Base-by-base conservation (phyloP, 345 rosid genomes). In the Gynandropsis gynandra region DNA sequence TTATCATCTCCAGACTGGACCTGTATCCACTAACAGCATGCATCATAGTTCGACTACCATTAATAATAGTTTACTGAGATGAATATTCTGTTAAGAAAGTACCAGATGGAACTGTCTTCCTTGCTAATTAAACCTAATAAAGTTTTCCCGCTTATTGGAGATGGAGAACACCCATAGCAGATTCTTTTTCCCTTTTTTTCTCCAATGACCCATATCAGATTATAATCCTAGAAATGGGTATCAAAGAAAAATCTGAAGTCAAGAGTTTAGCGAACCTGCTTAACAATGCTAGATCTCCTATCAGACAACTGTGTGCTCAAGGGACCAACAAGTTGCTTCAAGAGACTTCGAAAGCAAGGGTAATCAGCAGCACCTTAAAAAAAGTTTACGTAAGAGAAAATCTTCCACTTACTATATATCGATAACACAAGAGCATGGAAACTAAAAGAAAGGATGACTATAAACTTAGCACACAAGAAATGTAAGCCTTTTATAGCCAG, bases 241-340 rank as follows among this genome's bases (percentile, higher is more conserved):
- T 24, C 29, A 24, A 24, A 24, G 29, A 5, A 33, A 17, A 32
- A 33, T 53, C 41, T 42, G n/a, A 66, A 40, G 24, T 24, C 4
- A 15, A 33, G 7, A 47, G 4, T 34, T 31, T 52, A 48, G 32
- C 65, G 11, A 31, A 92, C 98, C 96, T 92, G 98, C 76, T 92
- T 92, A 47, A 92, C 98, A 50, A 92, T 78, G 74, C 71, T 92
- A 52, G 98, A 92, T 72, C 98, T 92, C 47, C 98, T 75, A 66
- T 92, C 98, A 33, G 95, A 74, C 65, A 92, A 74, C 48, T 92
- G 98, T 42, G 79, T 64, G 61, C 83, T 85, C 59, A 92, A 63
- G 56, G 95, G 95, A 29, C 85, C 85, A 61, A 76, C 80, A 75
- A 92, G 88, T 60, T 92, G 99, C 74, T 88, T 92, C 77, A 92